Base-by-base conservation (phyloP, 176 grass and related monocot species). In the Metroxylon sagu region DNA sequence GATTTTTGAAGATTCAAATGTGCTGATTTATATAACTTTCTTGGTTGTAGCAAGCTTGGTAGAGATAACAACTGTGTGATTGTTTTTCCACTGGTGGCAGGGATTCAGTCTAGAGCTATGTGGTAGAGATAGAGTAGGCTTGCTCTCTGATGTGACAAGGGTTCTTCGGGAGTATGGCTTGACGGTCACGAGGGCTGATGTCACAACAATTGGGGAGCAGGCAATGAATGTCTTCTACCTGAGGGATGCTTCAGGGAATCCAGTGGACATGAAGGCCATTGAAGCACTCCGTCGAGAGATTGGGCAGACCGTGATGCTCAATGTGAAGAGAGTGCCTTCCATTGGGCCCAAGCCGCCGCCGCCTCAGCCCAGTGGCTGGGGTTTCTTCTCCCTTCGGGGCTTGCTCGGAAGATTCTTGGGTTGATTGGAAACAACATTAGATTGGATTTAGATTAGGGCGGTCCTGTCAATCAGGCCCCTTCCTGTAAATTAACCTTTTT, bases 31-130 rank as follows among this genome's bases (percentile, higher is more conserved):
- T 43, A 14, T 12, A 43, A 43, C 35, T 43, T 43, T 12, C 12
- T 43, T 43, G 35, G 12, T 12, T 10, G 35, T 10, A 2, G 7
- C 35, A 10, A 43, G 35, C 35, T 43, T 43, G 35, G 12, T 14
- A 43, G 0, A 10, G 21, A 23, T 23, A 23, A 23, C 21, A 23
- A 23, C 21, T 23, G 21, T 23, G 21, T 23, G 21, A 23, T 23
- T 23, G 21, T 23, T 23, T 23, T 23, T 23, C 21, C 21, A 23
- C 1, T 35, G 60, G 21, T 35, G 60, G 21, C 74, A 98, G 93
- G 93, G 81, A 3, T 98, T 88, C 73, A 85, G 87, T 43, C 84
- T 98, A 21, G 87, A 98, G 87, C 48, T 98, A 31, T 92, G 93
- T 67, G 87, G 87, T 2, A 75, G 76, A 57, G 93, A 98, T 76